phyloP scores from a whole-genome alignment of 148 eudicot species.

The Rhododendron kiyosumense region DNA sequence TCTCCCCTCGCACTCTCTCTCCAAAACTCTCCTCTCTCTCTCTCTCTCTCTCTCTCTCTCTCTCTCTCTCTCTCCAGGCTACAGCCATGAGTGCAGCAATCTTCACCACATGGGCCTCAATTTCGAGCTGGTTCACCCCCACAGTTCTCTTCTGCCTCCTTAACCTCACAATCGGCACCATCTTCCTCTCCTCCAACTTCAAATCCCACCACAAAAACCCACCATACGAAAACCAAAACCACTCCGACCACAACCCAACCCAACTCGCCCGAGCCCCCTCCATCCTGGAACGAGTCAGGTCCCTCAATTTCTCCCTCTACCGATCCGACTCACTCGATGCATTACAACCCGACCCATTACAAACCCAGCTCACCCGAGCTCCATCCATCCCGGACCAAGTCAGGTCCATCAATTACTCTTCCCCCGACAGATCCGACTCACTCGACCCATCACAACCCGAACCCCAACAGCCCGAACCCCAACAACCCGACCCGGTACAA shows the following conservation, averaged over 20 bases:
- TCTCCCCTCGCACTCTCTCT: neutral
- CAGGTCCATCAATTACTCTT: conserved; percentile 23
- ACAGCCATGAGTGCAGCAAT: neutral
- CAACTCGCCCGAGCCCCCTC: conserved; percentile 45
- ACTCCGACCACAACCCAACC: neutral
- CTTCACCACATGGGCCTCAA: neutral
- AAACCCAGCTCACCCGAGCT: conserved; percentile 22
- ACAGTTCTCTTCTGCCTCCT: conserved; percentile 51
- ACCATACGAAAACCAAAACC: neutral
- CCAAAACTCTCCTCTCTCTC: neutral
- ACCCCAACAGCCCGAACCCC: neutral
- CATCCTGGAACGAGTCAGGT: conserved; percentile 38
- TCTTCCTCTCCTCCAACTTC: conserved; percentile 30
- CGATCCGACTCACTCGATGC: neutral
- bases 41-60: neutral
- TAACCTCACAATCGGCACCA: conserved; percentile 49
- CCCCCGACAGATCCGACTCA: neutral
- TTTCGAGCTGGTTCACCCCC: conserved; percentile 61
- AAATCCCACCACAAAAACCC: conserved; percentile 10
- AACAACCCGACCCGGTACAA: neutral
- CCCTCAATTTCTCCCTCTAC: conserved; percentile 19
- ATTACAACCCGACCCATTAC: neutral
- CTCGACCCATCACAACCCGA: neutral
- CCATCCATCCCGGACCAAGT: conserved; percentile 54
- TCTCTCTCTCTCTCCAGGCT: neutral